These are phyloP conservation scores for Tricholoma sp. DNA, from an alignment of 768 basidiomycete species.

Conservation along the genomic window DNA sequence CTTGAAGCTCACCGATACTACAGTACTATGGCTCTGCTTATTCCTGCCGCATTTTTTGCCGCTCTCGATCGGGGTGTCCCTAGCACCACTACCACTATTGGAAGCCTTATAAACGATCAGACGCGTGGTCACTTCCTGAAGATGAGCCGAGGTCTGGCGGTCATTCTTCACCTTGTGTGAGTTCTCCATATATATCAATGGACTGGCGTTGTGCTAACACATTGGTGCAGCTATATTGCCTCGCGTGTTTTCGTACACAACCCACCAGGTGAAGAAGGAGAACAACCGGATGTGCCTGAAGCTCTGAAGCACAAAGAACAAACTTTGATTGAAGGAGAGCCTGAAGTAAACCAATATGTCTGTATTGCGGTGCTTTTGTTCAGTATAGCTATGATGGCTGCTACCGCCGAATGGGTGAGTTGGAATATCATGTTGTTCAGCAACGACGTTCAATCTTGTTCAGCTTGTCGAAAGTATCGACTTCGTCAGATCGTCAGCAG, in stretches of 20 bases:
- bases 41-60: constrained; percentile 67
- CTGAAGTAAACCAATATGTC: constrained; percentile 60
- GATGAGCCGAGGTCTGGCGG: constrained; percentile 62
- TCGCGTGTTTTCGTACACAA: constrained; percentile 69
- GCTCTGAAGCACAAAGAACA: constrained; percentile 37
- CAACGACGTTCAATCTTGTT: constrained; percentile 46
- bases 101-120: constrained; percentile 34
- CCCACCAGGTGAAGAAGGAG: constrained; percentile 53
- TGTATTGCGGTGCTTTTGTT: constrained; percentile 48
- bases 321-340: constrained; percentile 32
- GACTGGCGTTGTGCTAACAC: not conserved
- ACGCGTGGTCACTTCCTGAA: constrained; percentile 44
- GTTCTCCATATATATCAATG: constrained; percentile 10
- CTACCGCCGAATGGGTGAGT: constrained; percentile 64
- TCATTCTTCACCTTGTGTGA: constrained; percentile 59
- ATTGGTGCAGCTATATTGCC: constrained; percentile 45
- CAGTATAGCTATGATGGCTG: constrained; percentile 57
- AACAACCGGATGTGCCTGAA: constrained; percentile 39
- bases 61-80: constrained; percentile 39
- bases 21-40: constrained; percentile 57
- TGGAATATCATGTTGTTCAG: not conserved
- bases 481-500: constrained; percentile 35
- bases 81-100: constrained; percentile 8
- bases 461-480: constrained; percentile 61
- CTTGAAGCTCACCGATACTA: not conserved